These are phyloP conservation scores for Sideroxylon spinosum DNA, from an alignment of 179 eudicot species.

Conservation along the genomic window DNA sequence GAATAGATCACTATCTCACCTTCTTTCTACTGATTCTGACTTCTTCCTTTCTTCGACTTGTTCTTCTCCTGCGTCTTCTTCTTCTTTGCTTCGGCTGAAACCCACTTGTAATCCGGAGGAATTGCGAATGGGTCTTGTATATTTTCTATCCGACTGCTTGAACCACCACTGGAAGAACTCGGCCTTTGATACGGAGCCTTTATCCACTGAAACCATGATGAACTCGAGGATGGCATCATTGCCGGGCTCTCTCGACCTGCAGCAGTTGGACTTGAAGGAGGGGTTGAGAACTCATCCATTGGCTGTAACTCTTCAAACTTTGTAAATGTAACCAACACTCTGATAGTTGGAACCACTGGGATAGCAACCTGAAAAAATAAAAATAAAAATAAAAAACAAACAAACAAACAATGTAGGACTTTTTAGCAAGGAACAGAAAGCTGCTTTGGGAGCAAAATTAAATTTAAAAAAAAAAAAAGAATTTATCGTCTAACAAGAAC, in stretches of 20 bases:
- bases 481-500: not conserved
- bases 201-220: conserved; percentile 63
- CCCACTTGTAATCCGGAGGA: conserved; percentile 48
- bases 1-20: not conserved
- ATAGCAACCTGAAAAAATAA: conserved; percentile 53
- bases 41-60: conserved; percentile 38
- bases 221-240: conserved; percentile 26
- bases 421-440: not conserved
- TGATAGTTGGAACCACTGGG: conserved; percentile 53
- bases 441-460: not conserved
- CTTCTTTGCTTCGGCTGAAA: conserved; percentile 46
- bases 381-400: too few species aligned
- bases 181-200: conserved; percentile 40
- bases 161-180: conserved; percentile 23
- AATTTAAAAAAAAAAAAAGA: too few species aligned
- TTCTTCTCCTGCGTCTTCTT: conserved; percentile 49
- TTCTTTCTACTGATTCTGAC: conserved; percentile 28
- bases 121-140: conserved; percentile 52
- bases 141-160: conserved; percentile 37
- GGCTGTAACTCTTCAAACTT: conserved; percentile 56
- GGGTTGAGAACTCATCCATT: conserved; percentile 53
- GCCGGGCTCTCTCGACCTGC: conserved; percentile 34
- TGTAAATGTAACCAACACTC: conserved; percentile 54
- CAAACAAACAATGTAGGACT: not conserved
- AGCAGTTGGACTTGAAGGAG: conserved; percentile 51